Percentiles rank a stretch among this genome's conserved stretches.
Conservation (phyloP, 345 rosid genomes). For the Brassica cretica region DNA sequence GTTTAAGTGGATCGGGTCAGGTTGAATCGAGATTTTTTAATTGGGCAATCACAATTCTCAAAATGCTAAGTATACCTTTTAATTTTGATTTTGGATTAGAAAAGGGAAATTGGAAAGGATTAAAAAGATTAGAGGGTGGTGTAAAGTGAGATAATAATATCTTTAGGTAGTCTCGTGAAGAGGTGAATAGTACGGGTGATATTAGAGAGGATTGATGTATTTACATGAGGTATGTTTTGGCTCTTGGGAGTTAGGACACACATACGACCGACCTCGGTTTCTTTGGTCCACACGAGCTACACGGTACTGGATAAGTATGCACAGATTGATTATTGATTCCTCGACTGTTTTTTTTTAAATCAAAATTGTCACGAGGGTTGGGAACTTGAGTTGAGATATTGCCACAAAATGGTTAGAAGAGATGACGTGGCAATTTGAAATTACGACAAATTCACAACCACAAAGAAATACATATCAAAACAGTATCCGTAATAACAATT, state of each 20-base stretch:
- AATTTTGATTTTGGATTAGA: too few species aligned
- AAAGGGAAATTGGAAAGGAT: too few species aligned
- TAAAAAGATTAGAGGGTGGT: too few species aligned
- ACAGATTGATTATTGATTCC: background rate
- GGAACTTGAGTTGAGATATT: conserved; percentile 6
- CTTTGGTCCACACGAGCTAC: conserved; percentile 32
- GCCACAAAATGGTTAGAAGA: conserved; percentile 20
- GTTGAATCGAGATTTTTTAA: too few species aligned
- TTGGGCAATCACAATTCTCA: too few species aligned
- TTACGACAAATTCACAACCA: conserved; percentile 32
- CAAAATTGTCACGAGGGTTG: conserved; percentile 23
- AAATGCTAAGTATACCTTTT: too few species aligned
- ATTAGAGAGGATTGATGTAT: too few species aligned
- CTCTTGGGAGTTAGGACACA: conserved; percentile 17
- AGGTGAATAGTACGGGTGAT: too few species aligned
- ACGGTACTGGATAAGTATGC: conserved; percentile 30
- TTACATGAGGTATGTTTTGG: conserved; percentile 2
- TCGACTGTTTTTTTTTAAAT: background rate
- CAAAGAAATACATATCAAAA: conserved; percentile 13
- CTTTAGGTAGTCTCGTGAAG: too few species aligned
- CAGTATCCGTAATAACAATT: conserved; percentile 9
- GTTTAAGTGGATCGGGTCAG: too few species aligned
- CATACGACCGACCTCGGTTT: background rate
- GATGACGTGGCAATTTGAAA: conserved; percentile 16
- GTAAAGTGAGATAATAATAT: too few species aligned